Base-by-base conservation (phyloP, 441 rosid species). In the Erodium moschatum region DNA sequence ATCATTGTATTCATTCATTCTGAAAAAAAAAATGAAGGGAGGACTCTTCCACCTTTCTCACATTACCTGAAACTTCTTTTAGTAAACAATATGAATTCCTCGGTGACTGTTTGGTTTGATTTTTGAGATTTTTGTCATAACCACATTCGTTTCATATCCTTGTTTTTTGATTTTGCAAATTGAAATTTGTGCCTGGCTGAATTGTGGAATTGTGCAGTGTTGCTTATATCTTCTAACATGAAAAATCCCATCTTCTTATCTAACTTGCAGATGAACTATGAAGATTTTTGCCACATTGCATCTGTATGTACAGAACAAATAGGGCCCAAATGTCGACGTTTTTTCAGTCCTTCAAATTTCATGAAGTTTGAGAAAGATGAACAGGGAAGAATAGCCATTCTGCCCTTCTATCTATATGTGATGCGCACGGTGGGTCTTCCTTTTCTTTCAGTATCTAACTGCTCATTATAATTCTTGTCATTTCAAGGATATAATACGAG, bases 321-420 rank as follows among this genome's bases (percentile, higher is more conserved):
- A 65, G 99, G 99, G 46, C 92, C 97, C 71, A 94, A 90, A 72
- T 94, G 97, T 67, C 88, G 97, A 29, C 92, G 96, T 15, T 94
- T 94, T 80, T 94, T 94, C 79, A 91, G 99, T 76, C 97, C 99
- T 1, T 94, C 97, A 70, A 91, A 94, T 77, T 94, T 94, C 79
- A 94, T 94, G 97, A 94, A 94, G 85, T 91, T 94, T 73, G 99
- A 94, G 89, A 94, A 91, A 79, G 99, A 94, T 75, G 99, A 94
- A 75, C 89, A 96, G 2, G 99, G 99, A 73, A 85, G 99, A 83
- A 94, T 94, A 75, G 99, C 96, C 72, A 94, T 94, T 77, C 79
- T 94, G 72, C 99, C 99, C 0, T 94, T 91, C 77, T 94, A 94
- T 83, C 93, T 94, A 20, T 94, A 94, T 77, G 97, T 94, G 82